Evolutionary conservation across 2,329 filamentous ascomycete species (phyloP).

Genomic region (Thelonectria discophora): DNA sequence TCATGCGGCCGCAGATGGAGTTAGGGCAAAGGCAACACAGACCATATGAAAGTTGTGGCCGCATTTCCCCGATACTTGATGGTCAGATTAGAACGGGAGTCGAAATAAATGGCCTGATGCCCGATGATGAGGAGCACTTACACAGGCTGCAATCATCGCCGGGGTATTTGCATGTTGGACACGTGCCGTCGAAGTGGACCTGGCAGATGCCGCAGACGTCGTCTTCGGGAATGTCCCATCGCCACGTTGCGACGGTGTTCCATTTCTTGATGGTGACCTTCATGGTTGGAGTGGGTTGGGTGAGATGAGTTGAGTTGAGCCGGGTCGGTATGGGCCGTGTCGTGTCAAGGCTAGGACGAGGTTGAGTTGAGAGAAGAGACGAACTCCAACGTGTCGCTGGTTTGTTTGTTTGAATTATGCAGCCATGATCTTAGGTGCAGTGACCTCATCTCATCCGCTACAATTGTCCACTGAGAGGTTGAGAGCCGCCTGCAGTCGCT

Average conservation of each 20-base stretch:
- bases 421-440: not conserved
- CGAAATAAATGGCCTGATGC: slow-evolving; percentile 27
- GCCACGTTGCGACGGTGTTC: slow-evolving; percentile 95
- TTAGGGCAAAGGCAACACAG: slow-evolving; percentile 38
- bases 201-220: slow-evolving; percentile 99
- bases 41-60: slow-evolving; percentile 99
- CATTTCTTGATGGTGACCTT: slow-evolving; percentile 95
- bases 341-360: not conserved
- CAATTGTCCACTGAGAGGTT: slow-evolving; percentile 29
- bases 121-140: slow-evolving; percentile 56
- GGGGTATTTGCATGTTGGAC: slow-evolving; percentile 96
- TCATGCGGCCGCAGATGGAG: slow-evolving; percentile 3
- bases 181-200: slow-evolving; percentile 96
- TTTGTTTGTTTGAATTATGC: slow-evolving; percentile 18
- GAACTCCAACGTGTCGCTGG: slow-evolving; percentile 23
- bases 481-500: slow-evolving; percentile 4
- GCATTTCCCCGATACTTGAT: slow-evolving; percentile 89
- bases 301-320: not conserved
- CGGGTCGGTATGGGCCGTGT: not conserved
- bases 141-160: slow-evolving; percentile 93
- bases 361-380: slow-evolving; percentile 20
- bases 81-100: slow-evolving; percentile 30
- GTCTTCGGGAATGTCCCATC: slow-evolving; percentile 96
- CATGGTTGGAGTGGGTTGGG: slow-evolving; percentile 62
- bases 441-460: slow-evolving; percentile 42